These are phyloP conservation scores for Xylaria sp. DNA, from an alignment of 2,329 filamentous ascomycete genomes.

Conservation along the genomic window DNA sequence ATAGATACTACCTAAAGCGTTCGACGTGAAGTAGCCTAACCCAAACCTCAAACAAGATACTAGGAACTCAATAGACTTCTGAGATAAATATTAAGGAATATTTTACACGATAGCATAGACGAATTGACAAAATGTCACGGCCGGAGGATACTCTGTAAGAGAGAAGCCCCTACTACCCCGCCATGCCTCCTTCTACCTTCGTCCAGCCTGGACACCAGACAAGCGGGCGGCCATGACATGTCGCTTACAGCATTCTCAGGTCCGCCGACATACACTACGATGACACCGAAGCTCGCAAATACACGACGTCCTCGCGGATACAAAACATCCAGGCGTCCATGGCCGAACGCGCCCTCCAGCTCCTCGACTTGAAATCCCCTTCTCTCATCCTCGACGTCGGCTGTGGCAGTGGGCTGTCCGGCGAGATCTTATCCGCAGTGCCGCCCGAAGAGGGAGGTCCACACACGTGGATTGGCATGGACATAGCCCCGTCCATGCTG, in stretches of 20 bases:
- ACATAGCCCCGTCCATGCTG: conserved; percentile 96
- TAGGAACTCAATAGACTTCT: background rate
- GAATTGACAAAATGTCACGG: conserved; percentile 81
- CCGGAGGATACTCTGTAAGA: conserved; percentile 91
- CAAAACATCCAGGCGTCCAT: conserved; percentile 94
- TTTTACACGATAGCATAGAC: conserved; percentile 6
- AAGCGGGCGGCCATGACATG: conserved; percentile 4
- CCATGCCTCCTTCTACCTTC: background rate
- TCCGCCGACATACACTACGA: conserved; percentile 98
- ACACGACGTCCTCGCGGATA: conserved; percentile 95
- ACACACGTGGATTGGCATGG: conserved; percentile 97
- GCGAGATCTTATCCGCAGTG: conserved; percentile 87
- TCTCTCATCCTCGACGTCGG: conserved; percentile 96
- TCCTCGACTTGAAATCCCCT: conserved; percentile 81
- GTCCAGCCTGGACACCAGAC: too few relatives aligned
- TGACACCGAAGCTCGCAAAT: conserved; percentile 94
- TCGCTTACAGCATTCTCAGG: conserved; percentile 59
- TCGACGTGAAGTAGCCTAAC: conserved; percentile 13
- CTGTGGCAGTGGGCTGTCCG: conserved; percentile 92
- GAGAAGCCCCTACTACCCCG: conserved; percentile 31
- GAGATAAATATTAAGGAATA: background rate
- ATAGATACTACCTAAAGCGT: background rate
- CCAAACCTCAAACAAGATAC: conserved; percentile 5
- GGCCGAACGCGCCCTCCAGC: conserved; percentile 91
- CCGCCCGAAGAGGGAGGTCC: conserved; percentile 78